Base-by-base conservation (phyloP, 2,329 filamentous ascomycete species). In the Diplodia scrobiculata region DNA sequence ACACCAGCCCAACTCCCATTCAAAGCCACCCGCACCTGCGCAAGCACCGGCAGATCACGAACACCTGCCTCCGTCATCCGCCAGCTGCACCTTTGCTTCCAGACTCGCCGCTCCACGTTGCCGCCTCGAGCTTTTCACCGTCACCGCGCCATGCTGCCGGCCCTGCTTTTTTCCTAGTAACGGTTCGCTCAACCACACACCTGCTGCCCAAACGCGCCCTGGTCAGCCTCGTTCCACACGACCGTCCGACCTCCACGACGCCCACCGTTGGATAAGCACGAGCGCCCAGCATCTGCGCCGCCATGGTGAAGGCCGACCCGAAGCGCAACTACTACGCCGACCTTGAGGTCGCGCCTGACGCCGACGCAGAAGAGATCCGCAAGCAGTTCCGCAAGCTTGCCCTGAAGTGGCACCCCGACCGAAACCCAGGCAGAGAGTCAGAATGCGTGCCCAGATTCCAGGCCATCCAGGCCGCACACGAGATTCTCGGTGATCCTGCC, bases 301-400 rank as follows among this genome's bases (percentile, higher is more conserved):
- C 71, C 71, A 91, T 91, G 89, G 87, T 86, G 72, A 89, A 89
- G 79, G 81, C 83, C 71, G 89, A 91, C 75, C 82, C 84, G 69
- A 84, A 83, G 71, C 86, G 87, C 72, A 90, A 96, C 79, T 95
- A 95, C 78, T 96, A 97, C 79, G 89, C 87, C 68, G 92, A 96
- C 79, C 83, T 97, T 65, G 91, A 91, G 69, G 79, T 97, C 66
- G 78, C 86, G 1, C 80, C 85, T 11, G 85, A 84, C 71, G 91
- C 91, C 63, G 87, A 89, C 70, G 79, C 87, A 51, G 85, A 88
- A 34, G 91, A 95, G 48, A 88, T 96, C 75, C 94, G 91, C 80
- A 95, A 89, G 77, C 89, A 93, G 73, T 97, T 92, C 78, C 86
- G 90, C 71, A 92, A 92, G 77, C 85, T 96, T 73, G 92, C 92